phyloP scores from a whole-genome alignment of 2,329 filamentous ascomycete species.

The Gyromitra esculenta region DNA sequence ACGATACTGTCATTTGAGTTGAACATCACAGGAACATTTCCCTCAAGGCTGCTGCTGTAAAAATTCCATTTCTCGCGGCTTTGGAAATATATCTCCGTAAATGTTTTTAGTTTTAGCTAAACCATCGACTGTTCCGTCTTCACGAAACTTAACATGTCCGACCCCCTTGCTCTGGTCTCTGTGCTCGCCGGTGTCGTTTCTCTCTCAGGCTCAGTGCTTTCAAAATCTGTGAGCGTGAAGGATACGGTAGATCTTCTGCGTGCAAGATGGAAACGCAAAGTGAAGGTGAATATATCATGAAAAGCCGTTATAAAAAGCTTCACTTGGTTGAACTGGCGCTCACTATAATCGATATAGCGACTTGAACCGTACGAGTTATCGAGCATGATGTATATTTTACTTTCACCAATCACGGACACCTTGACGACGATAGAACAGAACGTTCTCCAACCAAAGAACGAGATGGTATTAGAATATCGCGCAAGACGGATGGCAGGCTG shows the following conservation, averaged over 20 bases:
- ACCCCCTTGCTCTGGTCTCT: conserved; percentile 43
- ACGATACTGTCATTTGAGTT: not conserved
- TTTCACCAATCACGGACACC: conserved; percentile 42
- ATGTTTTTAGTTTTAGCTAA: not conserved
- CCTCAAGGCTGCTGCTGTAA: not conserved
- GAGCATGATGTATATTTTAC: conserved; percentile 10
- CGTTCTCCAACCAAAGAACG: conserved; percentile 24
- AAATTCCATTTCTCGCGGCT: not conserved
- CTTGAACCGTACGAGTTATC: conserved; percentile 42
- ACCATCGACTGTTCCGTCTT: not conserved
- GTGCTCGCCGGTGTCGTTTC: conserved; percentile 35
- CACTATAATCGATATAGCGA: conserved; percentile 6
- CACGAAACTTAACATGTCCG: conserved; percentile 32
- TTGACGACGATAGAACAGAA: conserved; percentile 32
- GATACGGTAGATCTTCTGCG: conserved; percentile 40
- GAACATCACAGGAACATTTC: conserved; percentile 9
- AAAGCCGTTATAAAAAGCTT: no score
- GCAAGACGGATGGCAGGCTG: conserved; percentile 48
- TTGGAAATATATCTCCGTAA: not conserved
- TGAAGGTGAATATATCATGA: conserved; percentile 19
- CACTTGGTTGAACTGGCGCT: not conserved
- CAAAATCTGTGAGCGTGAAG: conserved; percentile 28
- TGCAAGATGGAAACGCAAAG: conserved; percentile 37
- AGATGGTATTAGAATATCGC: conserved; percentile 41
- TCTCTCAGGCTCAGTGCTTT: conserved; percentile 39